Base-by-base conservation (phyloP, 176 grass and related monocot genomes). In the Elymus sibiricus region DNA sequence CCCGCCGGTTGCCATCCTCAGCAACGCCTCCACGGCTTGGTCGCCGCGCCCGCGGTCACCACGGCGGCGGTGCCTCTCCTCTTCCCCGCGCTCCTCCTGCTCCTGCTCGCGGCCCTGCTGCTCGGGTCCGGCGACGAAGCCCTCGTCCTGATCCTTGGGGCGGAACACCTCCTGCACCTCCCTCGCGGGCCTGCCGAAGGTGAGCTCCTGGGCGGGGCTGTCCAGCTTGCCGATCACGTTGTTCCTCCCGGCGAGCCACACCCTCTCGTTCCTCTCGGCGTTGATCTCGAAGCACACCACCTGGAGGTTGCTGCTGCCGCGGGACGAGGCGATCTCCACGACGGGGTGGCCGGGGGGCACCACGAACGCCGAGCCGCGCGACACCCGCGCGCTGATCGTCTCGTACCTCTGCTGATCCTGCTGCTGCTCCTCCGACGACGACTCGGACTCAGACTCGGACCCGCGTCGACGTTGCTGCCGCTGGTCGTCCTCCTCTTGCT, bases 151-250 rank as follows among this genome's bases (percentile, higher is more conserved):
- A 4, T 58, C 55, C 74, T 92, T 84, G 0, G 85, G 77, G 47
- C 87, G 22, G 65, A 98, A 71, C 77, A 94, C 76, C 91, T 92
- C 78, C 42, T 98, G 91, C 35, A 98, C 89, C 84, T 92, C 88
- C 78, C 14, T 83, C 4, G 74, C 70, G n/a, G 82, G 69, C 10
- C 55, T 47, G 67, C 56, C 93, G 84, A 98, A 95, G 0, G 89
- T 58, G 51, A 98, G 85, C 86, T 90, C 95, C 93, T 95, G 92
- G 24, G 95, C 91, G 12, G 86, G 63, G 15, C 3, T 15, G 53
- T 90, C 89, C 73, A 98, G 84, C 77, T 95, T 90, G 15, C 1
- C 85, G 5, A 95, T 60, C 27, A 90, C 68, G 77, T 89, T 95
- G 83, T 93, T 90, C 65, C 51, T 79, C 10, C 91, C 95, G 16